These are phyloP conservation scores for Rosa rugosa DNA, from an alignment of 306 rosid species.

Conservation along the genomic window DNA sequence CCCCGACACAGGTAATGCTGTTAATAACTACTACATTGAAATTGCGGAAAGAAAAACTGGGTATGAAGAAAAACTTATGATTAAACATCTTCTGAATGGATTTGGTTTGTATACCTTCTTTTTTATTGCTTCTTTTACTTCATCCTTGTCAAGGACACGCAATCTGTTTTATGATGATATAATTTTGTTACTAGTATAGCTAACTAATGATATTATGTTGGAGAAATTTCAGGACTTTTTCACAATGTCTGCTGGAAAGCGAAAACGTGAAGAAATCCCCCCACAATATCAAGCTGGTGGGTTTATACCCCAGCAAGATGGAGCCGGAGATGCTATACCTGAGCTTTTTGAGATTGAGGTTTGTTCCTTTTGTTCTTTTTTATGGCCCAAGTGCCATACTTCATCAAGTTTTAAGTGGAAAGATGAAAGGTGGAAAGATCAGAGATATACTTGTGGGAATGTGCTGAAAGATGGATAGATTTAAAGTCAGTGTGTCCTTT, in stretches of 20 bases:
- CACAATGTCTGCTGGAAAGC: conserved; percentile 61
- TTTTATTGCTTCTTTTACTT: conserved; percentile 1
- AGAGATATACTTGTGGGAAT: neutral
- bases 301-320: conserved; percentile 97
- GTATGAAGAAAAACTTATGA: conserved; percentile 22
- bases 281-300: conserved; percentile 75
- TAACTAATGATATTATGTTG: conserved; percentile 26
- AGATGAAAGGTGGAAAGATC: neutral
- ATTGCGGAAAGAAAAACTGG: conserved; percentile 20
- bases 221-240: conserved; percentile 73
- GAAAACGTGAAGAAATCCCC: conserved; percentile 88
- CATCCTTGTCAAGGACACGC: conserved; percentile 23
- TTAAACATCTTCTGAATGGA: conserved; percentile 26
- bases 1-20: conserved; percentile 72
- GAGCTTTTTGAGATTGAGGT: conserved; percentile 83
- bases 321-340: conserved; percentile 73
- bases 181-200: conserved; percentile 11
- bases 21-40: conserved; percentile 11
- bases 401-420: neutral
- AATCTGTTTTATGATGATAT: conserved; percentile 9
- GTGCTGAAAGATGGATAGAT: neutral
- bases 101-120: conserved; percentile 21
- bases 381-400: neutral
- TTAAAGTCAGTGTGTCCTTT: neutral
- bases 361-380: neutral